Conservation (phyloP, 768 basidiomycete species). For the Gymnopilus dilepis region DNA sequence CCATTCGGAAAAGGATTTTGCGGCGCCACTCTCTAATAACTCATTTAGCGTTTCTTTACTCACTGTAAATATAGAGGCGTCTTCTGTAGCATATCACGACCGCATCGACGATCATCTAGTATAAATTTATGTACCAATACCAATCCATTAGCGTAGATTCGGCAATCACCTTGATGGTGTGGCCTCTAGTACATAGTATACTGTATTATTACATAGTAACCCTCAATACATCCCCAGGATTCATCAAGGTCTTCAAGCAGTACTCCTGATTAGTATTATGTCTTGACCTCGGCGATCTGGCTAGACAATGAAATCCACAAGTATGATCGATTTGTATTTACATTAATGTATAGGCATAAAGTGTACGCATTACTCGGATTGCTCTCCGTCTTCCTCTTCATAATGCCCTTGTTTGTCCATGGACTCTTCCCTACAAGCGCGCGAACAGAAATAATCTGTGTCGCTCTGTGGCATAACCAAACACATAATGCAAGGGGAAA, state of each 20-base stretch:
- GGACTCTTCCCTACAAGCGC: constrained; percentile 62
- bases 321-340: too few relatives aligned
- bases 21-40: too few relatives aligned
- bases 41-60: too few relatives aligned
- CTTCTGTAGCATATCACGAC: background rate
- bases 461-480: constrained; percentile 61
- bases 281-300: too few relatives aligned
- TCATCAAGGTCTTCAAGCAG: too few relatives aligned
- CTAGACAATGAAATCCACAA: too few relatives aligned
- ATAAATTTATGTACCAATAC: background rate
- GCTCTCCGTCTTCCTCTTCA: constrained; percentile 20
- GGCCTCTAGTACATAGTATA: background rate
- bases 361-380: constrained; percentile 18
- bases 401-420: constrained; percentile 48
- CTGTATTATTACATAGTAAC: background rate
- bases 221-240: too few relatives aligned
- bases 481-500: constrained; percentile 68
- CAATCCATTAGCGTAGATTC: background rate
- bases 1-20: too few relatives aligned
- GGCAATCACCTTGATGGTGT: background rate
- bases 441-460: constrained; percentile 67
- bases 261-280: too few relatives aligned
- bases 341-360: too few relatives aligned
- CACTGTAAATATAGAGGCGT: too few relatives aligned
- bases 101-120: background rate